Evolutionary conservation across 2,329 filamentous ascomycete species (phyloP).

Genomic region (Shiraia sp.): DNA sequence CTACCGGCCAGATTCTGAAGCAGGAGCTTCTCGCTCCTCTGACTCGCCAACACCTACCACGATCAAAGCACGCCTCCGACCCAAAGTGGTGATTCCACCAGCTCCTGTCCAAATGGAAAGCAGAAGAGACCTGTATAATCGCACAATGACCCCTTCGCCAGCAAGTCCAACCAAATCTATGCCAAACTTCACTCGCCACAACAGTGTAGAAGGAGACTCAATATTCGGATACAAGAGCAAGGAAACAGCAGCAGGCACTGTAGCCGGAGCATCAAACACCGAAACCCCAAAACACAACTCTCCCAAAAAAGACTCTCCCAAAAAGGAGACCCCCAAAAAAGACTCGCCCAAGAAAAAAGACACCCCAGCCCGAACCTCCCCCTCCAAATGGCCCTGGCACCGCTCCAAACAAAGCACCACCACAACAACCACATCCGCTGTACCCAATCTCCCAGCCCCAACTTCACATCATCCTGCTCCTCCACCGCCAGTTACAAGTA

Average conservation of each 20-base stretch:
- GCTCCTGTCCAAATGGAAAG: constrained; percentile 19
- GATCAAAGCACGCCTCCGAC: constrained; percentile 28
- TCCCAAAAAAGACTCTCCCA: background rate
- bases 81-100: constrained; percentile 9
- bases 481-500: background rate
- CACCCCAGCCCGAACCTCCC: constrained; percentile 10
- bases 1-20: constrained; percentile 14
- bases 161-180: constrained; percentile 25
- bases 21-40: constrained; percentile 8
- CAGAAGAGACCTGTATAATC: constrained; percentile 17
- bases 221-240: constrained; percentile 28
- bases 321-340: background rate
- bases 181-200: constrained; percentile 25
- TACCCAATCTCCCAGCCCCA: background rate
- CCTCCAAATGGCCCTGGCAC: constrained; percentile 32
- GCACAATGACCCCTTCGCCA: constrained; percentile 7
- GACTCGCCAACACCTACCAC: constrained; percentile 13
- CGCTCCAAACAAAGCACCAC: constrained; percentile 5
- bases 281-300: constrained; percentile 8
- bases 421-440: constrained; percentile 17
- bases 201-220: constrained; percentile 21
- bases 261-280: constrained; percentile 9
- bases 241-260: constrained; percentile 12
- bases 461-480: background rate
- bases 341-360: no score